Evolutionary conservation across 768 basidiomycete genomes (phyloP).

Genomic region (Tricholoma furcatifolium): DNA sequence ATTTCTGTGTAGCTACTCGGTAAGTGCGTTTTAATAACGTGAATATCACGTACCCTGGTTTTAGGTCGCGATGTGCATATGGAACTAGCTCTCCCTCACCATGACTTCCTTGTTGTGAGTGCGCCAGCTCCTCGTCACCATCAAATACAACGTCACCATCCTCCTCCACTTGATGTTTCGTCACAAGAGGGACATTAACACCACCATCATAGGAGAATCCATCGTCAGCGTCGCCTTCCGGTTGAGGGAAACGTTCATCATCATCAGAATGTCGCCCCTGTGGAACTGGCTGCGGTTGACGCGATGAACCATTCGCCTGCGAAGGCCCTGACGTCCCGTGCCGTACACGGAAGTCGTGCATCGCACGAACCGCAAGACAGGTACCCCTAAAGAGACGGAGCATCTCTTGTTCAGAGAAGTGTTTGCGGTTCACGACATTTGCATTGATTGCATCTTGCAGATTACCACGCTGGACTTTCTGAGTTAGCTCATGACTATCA

Average conservation of each 20-base stretch:
- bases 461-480: slow-evolving; percentile 68
- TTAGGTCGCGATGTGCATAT: slow-evolving; percentile 95
- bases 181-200: slow-evolving; percentile 59
- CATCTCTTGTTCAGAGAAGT: slow-evolving; percentile 87
- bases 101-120: slow-evolving; percentile 32
- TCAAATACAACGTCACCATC: slow-evolving; percentile 73
- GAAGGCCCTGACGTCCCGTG: slow-evolving; percentile 30
- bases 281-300: slow-evolving; percentile 20
- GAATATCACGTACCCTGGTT: slow-evolving; percentile 75
- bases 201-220: slow-evolving; percentile 69
- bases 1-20: slow-evolving; percentile 52
- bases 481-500: neutral
- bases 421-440: slow-evolving; percentile 77
- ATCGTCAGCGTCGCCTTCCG: slow-evolving; percentile 71
- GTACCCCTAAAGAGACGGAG: slow-evolving; percentile 90
- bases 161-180: slow-evolving; percentile 47
- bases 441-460: slow-evolving; percentile 93
- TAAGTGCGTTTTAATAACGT: neutral
- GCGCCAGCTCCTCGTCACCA: slow-evolving; percentile 69
- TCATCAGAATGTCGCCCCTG: slow-evolving; percentile 46
- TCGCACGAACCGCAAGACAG: slow-evolving; percentile 89
- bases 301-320: slow-evolving; percentile 12
- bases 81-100: slow-evolving; percentile 65
- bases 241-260: slow-evolving; percentile 71
- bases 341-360: slow-evolving; percentile 83